Base-by-base conservation (phyloP, 2,329 filamentous ascomycete species). In the Phyllosticta paracitricarpa region DNA sequence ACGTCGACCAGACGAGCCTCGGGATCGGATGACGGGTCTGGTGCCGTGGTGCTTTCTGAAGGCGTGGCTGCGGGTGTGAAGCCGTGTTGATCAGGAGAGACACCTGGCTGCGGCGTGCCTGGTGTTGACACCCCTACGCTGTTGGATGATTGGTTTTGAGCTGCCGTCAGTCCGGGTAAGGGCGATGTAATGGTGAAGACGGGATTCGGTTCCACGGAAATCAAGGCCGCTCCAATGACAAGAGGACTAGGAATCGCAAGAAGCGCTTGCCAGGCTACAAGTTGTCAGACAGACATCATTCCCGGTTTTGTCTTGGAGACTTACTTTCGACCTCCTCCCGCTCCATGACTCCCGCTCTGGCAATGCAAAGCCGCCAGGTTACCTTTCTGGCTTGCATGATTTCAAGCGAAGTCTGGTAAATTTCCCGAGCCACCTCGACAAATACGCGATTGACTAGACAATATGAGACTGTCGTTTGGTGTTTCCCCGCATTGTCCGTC, bases 381-480 rank as follows among this genome's bases (percentile, higher is more conserved):
- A 92, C 84, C 67, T 85, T 87, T 72, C 86, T 84, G 17, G 79
- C 78, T 0, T 85, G 83, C 35, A 91, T 83, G 33, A 93, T 81
- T n/a, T 87, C 86, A 30, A 87, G 77, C 0, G 89, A 93, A 0
- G 85, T 88, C 61, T 85, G 82, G 89, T 89, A 93, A 2, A 94
- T 88, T 67, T 92, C 89, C 56, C 82, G 80, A 0, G 84, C 84
- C n/a, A 91, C 78, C 24, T 89, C 84, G 14, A 77, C 77, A 64
- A 91, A 83, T 77, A 66, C 81, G 78, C 73, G 84, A 81, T 63
- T 86, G 78, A 54, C 70, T 2, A 93, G 76, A 67, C 87, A 89
- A 72, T 91, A 93, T 0, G 88, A 87, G 0, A 85, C 82, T 17
- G 82, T 89, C 65, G 86, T 84, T 70, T 92, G 88, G 63, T 88